Conservation (phyloP, 2,329 filamentous ascomycete species). For the Ceratocystis albifundus region DNA sequence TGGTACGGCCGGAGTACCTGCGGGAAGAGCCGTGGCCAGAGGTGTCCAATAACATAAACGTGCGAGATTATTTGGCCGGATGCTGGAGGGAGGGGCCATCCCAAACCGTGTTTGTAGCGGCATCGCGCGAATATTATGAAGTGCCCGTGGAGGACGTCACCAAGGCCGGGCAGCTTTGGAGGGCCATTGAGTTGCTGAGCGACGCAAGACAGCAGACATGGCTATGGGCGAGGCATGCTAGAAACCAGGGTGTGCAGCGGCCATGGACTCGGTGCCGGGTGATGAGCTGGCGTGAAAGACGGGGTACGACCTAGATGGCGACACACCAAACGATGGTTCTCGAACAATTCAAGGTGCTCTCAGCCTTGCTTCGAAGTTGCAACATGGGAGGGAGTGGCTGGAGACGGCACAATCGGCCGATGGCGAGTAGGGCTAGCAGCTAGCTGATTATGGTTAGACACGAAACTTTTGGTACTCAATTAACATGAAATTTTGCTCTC, state of each 20-base stretch:
- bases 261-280: slow-evolving; percentile 19
- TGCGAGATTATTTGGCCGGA: not conserved
- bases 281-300: slow-evolving; percentile 18
- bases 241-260: slow-evolving; percentile 19
- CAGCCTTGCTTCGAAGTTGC: too few relatives aligned
- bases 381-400: too few relatives aligned
- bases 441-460: too few relatives aligned
- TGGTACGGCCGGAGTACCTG: slow-evolving; percentile 19
- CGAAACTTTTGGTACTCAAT: too few relatives aligned
- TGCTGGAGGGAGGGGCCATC: slow-evolving; percentile 15
- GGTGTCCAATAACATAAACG: not conserved
- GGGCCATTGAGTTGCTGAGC: slow-evolving; percentile 18
- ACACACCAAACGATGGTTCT: too few relatives aligned
- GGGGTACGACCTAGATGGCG: not conserved
- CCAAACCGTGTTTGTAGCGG: slow-evolving; percentile 7
- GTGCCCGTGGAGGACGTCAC: slow-evolving; percentile 13
- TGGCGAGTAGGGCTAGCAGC: too few relatives aligned
- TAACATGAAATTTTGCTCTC: too few relatives aligned
- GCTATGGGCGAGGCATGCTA: slow-evolving; percentile 16
- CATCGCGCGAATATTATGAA: slow-evolving; percentile 16
- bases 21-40: slow-evolving; percentile 1
- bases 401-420: too few relatives aligned
- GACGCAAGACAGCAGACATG: slow-evolving; percentile 18
- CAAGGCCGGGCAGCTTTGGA: slow-evolving; percentile 14
- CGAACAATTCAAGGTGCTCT: not conserved